Evolutionary conservation across 1,139 yeast genomes (phyloP), one percentile per base, ranked within the genome.

Genomic region (Chernovozyma aurita): DNA sequence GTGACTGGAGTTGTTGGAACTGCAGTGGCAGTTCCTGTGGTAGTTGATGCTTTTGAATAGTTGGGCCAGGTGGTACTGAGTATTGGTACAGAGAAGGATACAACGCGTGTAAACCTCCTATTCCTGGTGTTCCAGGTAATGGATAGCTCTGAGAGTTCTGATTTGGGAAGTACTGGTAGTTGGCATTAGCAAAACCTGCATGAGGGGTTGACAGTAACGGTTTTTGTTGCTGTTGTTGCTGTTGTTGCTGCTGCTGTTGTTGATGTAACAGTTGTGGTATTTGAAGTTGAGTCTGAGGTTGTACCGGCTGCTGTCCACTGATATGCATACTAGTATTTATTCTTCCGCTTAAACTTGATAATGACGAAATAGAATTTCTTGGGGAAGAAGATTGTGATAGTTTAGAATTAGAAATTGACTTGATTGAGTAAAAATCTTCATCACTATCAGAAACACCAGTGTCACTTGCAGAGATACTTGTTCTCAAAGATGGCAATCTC

Each of bases 281-380:
- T 33, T 33, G 39, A 36, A 21, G 14, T 33, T 37, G 50, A 29
- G 15, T 47, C 25, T 30, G 48, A 27, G 16, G 35, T 29, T 26
- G 28, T 27, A 15, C 33, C 17, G 28, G 27, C 12, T 17, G 33
- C 18, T 24, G 21, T 12, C 17, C 17, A 20, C 30, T 40, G 25
- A 50, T 39, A 28, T 36, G 40, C 32, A 64, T 45, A 28, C 52
- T 57, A 33, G 59, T 58, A 42, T 52, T 52, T 31, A 70, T 53
- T 40, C 76, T 59, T 5, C 75, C 76, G 42, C 64, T 73, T 29
- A 76, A 52, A 40, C 74, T 70, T 36, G 70, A 64, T 31, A 76
- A 45, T 1, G 76, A 60, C 31, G 63, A 54, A 8, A 73, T 55
- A 1, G 79, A 73, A 35, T 62, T 62, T 35, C 78, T 59, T 2